These are phyloP conservation scores for Chenopodium formosanum DNA, from an alignment of 148 eudicot species.

Conservation along the genomic window DNA sequence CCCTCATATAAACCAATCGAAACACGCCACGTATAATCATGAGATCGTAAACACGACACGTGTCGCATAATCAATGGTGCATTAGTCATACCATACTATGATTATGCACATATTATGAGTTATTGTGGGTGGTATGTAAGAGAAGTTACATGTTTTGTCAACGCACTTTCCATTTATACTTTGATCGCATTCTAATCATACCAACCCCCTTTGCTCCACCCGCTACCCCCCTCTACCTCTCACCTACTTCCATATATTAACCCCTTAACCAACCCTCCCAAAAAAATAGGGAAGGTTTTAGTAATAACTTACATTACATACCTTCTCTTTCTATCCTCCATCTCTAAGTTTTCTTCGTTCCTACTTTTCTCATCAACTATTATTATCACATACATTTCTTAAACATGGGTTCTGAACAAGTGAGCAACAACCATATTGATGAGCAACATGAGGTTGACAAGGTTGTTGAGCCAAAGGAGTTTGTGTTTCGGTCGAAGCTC, in stretches of 20 bases:
- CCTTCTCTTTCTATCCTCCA: constrained; percentile 10
- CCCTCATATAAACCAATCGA: not conserved
- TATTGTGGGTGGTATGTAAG: not conserved
- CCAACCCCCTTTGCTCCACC: constrained; percentile 25
- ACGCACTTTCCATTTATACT: constrained; percentile 22
- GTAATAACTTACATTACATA: not conserved
- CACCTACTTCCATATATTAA: constrained; percentile 37
- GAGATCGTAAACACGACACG: not conserved
- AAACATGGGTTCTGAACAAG: constrained; percentile 29
- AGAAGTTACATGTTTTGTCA: constrained; percentile 19
- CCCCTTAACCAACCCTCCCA: constrained; percentile 14
- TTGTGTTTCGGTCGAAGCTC: constrained; percentile 59
- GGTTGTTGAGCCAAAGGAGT: constrained; percentile 18
- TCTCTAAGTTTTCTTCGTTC: not conserved
- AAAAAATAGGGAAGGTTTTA: constrained; percentile 8
- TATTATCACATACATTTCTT: not conserved
- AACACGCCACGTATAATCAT: not conserved
- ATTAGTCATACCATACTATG: not conserved
- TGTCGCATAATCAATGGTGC: not conserved
- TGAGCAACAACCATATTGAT: not conserved
- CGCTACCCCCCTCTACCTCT: constrained; percentile 26
- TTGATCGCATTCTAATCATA: constrained; percentile 10
- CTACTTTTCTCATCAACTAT: not conserved
- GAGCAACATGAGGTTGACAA: not conserved
- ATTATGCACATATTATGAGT: not conserved